Evolutionary conservation across 116 monocot genomes (phyloP).

Genomic region (Phalaenopsis hybrid): DNA sequence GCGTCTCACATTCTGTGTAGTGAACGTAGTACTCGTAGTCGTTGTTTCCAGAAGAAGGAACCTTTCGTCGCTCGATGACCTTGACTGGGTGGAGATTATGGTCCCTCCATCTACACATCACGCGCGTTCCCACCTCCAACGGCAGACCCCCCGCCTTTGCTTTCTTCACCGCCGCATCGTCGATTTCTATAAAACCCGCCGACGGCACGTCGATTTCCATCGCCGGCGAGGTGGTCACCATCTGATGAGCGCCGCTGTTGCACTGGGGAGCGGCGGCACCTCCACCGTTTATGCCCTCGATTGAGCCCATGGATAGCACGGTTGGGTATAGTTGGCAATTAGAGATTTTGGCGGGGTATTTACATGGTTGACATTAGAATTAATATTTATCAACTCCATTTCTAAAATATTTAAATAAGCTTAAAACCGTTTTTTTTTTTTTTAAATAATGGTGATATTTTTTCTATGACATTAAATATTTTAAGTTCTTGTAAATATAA

Average conservation of each 20-base stretch:
- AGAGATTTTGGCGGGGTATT: too few relatives aligned
- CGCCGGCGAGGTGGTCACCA: background rate
- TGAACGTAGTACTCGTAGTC: conserved; percentile 96
- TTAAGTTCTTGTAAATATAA: too few relatives aligned
- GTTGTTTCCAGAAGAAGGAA: conserved; percentile 11
- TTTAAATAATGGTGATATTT: too few relatives aligned
- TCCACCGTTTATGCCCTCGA: conserved; percentile 29
- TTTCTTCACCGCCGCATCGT: conserved; percentile 4
- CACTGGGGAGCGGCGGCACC: conserved; percentile 9
- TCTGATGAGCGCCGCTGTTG: conserved; percentile 25
- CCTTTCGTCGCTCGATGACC: conserved; percentile 84
- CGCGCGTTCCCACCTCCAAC: conserved; percentile 78
- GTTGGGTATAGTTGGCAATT: too few relatives aligned
- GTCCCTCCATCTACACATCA: conserved; percentile 92
- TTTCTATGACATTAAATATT: too few relatives aligned
- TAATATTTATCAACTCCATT: too few relatives aligned
- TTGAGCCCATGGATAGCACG: conserved; percentile 36
- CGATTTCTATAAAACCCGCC: conserved; percentile 10
- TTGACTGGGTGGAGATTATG: conserved; percentile 86
- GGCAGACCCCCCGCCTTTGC: conserved; percentile 23
- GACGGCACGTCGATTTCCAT: conserved; percentile 9
- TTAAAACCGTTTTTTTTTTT: too few relatives aligned
- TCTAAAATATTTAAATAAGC: too few relatives aligned
- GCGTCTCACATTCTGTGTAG: conserved; percentile 78
- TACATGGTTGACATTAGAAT: too few relatives aligned